A percentile compares a stretch with the other conserved stretches of the same genome.
Conservation (phyloP, 768 basidiomycete species). For the Plicaturopsis crispa region DNA sequence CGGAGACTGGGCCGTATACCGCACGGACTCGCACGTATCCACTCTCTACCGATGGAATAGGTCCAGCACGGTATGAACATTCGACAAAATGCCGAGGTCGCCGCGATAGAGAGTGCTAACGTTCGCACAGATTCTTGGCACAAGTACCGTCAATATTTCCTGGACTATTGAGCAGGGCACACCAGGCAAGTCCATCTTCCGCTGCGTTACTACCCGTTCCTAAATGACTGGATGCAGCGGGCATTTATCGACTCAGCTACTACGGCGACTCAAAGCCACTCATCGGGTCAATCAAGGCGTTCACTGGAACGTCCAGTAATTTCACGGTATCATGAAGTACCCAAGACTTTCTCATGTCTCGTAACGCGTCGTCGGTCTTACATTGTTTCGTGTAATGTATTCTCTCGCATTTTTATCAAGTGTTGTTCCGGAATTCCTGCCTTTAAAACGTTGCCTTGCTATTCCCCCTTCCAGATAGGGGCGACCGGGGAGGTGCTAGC, state of each 20-base stretch:
- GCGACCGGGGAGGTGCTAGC: too few species aligned
- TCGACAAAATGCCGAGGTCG: neutral
- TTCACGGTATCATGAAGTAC: conserved; percentile 47
- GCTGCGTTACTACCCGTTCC: neutral
- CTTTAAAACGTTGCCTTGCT: too few species aligned
- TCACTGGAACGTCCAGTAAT: conserved; percentile 52
- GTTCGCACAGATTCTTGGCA: conserved; percentile 39
- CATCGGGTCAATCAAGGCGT: conserved; percentile 53
- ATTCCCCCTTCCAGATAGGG: too few species aligned
- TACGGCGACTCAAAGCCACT: conserved; percentile 72
- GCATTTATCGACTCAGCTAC: conserved; percentile 65
- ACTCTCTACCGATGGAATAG: conserved; percentile 62
- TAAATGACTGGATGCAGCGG: conserved; percentile 31
- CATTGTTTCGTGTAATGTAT: too few species aligned
- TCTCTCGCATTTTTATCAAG: too few species aligned
- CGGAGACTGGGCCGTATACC: conserved; percentile 44
- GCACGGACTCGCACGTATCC: conserved; percentile 75
- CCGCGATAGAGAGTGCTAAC: neutral
- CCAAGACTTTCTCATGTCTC: too few species aligned
- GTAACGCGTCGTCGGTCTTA: too few species aligned
- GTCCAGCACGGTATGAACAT: conserved; percentile 39
- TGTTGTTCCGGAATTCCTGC: too few species aligned
- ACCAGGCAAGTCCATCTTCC: conserved; percentile 31
- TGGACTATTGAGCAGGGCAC: conserved; percentile 63
- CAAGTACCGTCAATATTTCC: conserved; percentile 57